A percentile compares a stretch with the other conserved stretches of the same genome.
Evolutionary conservation across 257 asterid species (phyloP).

Genomic region (Rubia yunnanensis): DNA sequence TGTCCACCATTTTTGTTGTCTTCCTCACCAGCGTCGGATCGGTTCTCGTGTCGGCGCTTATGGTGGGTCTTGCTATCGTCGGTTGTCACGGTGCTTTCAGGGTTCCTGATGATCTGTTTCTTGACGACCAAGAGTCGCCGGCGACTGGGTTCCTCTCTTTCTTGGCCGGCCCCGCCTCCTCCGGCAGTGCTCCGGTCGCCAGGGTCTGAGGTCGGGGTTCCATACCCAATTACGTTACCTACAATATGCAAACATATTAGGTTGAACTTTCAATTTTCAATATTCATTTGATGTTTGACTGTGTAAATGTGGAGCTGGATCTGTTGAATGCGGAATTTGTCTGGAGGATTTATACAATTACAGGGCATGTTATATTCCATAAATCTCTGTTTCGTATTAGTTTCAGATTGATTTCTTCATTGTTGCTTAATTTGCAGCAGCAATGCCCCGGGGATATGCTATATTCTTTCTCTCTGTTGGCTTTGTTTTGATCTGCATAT

Average conservation of each 20-base stretch:
- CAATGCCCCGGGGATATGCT: background rate
- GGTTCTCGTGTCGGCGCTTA: slow-evolving; percentile 69
- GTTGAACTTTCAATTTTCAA: background rate
- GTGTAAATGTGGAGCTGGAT: slow-evolving; percentile 9
- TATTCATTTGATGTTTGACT: background rate
- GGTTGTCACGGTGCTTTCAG: slow-evolving; percentile 75
- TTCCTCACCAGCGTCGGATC: slow-evolving; percentile 92
- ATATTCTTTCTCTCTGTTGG: background rate
- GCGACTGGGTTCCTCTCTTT: slow-evolving; percentile 67
- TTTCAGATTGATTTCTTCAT: background rate
- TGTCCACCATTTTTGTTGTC: slow-evolving; percentile 43
- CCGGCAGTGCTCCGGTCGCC: slow-evolving; percentile 26
- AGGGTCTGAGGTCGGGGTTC: slow-evolving; percentile 40
- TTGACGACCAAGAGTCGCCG: slow-evolving; percentile 75
- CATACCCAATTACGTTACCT: background rate
- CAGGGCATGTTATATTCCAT: background rate
- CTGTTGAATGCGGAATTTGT: background rate
- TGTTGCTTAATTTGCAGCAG: background rate
- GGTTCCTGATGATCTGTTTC: slow-evolving; percentile 80
- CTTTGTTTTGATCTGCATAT: background rate
- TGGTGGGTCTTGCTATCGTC: slow-evolving; percentile 63
- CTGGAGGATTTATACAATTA: background rate
- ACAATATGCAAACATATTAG: background rate
- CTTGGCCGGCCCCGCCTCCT: slow-evolving; percentile 31
- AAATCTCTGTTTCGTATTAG: background rate